Base-by-base conservation (phyloP, 1,284 basidiomycete genomes). In the Mycena sp. region DNA sequence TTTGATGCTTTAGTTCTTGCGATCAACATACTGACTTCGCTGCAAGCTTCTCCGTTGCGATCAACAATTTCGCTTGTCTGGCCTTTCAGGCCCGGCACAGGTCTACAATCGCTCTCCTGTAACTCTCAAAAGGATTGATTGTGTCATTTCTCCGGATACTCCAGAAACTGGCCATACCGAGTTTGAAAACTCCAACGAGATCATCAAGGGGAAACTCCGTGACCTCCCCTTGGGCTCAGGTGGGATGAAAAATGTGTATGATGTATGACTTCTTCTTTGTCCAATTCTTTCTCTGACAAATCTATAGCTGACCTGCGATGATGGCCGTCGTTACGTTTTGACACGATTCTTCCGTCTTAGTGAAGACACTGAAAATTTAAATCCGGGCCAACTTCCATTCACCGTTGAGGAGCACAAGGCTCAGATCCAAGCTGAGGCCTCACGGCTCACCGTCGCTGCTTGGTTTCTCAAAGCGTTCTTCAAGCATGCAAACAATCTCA, bases 231-330 rank as follows among this genome's bases (percentile, higher is more conserved):
- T 58, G 14, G 28, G 46, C 32, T 29, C 46, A 4, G 57, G 57
- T 40, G 57, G 38, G 19, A 50, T 49, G 37, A 51, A 58, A 51
- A 28, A 50, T 41, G 57, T n/a, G 10, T 58, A 46, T 30, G 55
- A 57, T 48, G 55, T 57, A 23, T 17, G 56, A 28, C 14, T 50
- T 26, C 19, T 30, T 44, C 7, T 28, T 40, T 16, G n/a, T 5
- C 4, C 29, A 11, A 23, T 35, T n/a, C 30, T 21, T 17, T n/a
- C 3, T 37, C 23, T 49, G 11, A 58, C 10, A 35, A n/a, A n/a
- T 40, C 26, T n/a, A 3, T 25, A 43, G 30, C 21, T 30, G 1
- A 25, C 25, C 11, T 38, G 37, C 12, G 44, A 37, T 9, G 38
- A 49, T 17, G 44, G 45, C 11, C n/a, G 29, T 3, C 29, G 23